Evolutionary conservation across 805 yeast genomes (phyloP).

Genomic region (Martiniozyma abietophila): DNA sequence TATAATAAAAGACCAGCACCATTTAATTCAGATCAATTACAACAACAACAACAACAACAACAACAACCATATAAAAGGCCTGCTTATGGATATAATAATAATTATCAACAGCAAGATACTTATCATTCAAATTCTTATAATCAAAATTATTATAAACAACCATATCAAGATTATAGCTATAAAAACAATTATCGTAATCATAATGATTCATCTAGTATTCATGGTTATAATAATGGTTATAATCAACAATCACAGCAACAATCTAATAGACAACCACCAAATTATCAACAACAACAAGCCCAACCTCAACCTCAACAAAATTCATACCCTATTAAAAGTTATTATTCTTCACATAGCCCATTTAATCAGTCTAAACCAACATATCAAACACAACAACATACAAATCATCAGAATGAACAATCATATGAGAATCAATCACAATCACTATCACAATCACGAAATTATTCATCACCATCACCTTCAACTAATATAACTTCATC

Average conservation of each 20-base stretch:
- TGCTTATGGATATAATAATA: neutral
- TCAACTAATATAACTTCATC: conserved; percentile 6
- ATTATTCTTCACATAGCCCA: neutral
- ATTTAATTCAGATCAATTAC: no score
- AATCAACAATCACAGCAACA: neutral
- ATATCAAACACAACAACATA: neutral
- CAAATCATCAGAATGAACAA: conserved; percentile 4
- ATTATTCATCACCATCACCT: conserved; percentile 6
- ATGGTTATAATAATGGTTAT: conserved; percentile 1
- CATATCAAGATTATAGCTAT: neutral
- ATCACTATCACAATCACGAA: conserved; percentile 14
- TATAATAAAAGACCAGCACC: no score
- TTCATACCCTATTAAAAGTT: conserved; percentile 1
- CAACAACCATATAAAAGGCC: neutral
- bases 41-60: conserved; percentile 10
- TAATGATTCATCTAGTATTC: neutral
- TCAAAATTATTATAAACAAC: neutral
- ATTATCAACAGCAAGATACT: no score
- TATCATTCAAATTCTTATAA: neutral
- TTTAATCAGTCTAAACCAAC: neutral
- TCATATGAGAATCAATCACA: conserved; percentile 1
- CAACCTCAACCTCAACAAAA: neutral
- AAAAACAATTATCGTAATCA: neutral
- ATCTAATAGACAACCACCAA: neutral
- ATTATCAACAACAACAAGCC: neutral